A percentile compares a stretch with the other conserved stretches of the same genome.
These are phyloP conservation scores for Beauveria australis DNA, from an alignment of 2,329 filamentous ascomycete species.

Conservation along the genomic window DNA sequence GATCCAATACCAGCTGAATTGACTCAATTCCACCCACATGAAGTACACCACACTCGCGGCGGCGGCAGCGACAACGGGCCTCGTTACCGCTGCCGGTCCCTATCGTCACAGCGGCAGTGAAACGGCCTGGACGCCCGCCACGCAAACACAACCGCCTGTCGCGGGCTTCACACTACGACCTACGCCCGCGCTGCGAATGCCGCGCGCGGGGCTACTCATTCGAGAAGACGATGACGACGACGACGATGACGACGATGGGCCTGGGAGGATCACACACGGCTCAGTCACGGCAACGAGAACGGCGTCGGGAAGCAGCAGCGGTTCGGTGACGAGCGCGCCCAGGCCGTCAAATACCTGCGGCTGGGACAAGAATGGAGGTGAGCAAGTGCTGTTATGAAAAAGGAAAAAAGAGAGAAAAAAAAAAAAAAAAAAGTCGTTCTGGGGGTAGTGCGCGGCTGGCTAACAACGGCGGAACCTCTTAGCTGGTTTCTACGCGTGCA, in stretches of 20 bases:
- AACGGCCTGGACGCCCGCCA: neutral
- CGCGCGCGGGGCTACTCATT: neutral
- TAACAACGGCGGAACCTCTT: neutral
- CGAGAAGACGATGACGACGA: neutral
- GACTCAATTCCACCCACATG: neutral
- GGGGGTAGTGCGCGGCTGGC: no score
- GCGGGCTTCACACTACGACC: neutral
- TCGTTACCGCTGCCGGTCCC: neutral
- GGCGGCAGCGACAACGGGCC: neutral
- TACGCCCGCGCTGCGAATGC: neutral
- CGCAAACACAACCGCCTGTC: neutral
- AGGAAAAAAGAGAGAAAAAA: no score
- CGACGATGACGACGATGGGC: neutral
- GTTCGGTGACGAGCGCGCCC: neutral
- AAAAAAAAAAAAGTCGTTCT: no score
- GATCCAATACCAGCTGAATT: neutral
- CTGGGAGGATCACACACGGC: neutral
- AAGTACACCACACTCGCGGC: neutral
- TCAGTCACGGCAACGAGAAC: neutral
- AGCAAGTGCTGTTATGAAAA: neutral
- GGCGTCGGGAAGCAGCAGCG: neutral
- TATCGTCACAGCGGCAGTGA: neutral
- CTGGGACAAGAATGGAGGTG: conserved; percentile 2
- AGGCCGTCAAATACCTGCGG: neutral
- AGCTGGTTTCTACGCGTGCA: conserved; percentile 2